phyloP scores from a whole-genome alignment of 2,329 filamentous ascomycete genomes.

The Aspergillus fumigatiaffinis region DNA sequence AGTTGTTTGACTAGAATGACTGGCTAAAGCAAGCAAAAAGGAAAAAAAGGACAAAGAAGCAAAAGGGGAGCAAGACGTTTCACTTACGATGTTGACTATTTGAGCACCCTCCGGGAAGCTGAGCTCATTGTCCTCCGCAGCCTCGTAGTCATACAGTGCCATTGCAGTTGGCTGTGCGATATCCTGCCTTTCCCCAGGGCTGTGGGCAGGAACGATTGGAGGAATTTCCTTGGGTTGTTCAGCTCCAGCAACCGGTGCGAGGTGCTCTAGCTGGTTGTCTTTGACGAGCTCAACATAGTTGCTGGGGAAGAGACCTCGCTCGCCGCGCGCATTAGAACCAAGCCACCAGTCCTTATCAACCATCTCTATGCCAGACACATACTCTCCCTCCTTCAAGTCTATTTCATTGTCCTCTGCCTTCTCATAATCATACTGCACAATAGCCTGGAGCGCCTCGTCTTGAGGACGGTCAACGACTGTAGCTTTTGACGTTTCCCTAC shows the following conservation, averaged over 20 bases:
- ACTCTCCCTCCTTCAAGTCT: conserved; percentile 81
- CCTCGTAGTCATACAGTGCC: conserved; percentile 93
- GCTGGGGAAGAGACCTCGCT: conserved; percentile 88
- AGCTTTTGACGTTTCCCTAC: conserved; percentile 57
- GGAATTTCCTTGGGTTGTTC: conserved; percentile 29
- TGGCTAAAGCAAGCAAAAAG: not conserved
- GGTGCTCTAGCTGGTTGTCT: conserved; percentile 42
- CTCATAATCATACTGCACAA: conserved; percentile 93
- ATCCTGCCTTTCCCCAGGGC: conserved; percentile 32
- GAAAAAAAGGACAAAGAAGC: not conserved
- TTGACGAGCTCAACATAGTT: conserved; percentile 91
- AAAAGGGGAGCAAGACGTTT: not conserved
- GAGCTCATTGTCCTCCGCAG: conserved; percentile 82
- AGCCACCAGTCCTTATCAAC: conserved; percentile 99
- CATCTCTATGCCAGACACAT: conserved; percentile 90
- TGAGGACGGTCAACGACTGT: conserved; percentile 49
- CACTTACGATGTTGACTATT: conserved; percentile 70
- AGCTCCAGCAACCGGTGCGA: conserved; percentile 27
- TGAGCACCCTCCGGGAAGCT: conserved; percentile 87
- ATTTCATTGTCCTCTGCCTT: conserved; percentile 97
- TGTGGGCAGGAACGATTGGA: conserved; percentile 34
- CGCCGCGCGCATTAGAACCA: conserved; percentile 79
- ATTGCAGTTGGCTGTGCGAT: conserved; percentile 64
- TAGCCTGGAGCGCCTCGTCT: conserved; percentile 63
- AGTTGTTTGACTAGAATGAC: not conserved